Conservation (phyloP, 2,329 filamentous ascomycete species). For the Pestalotiopsis sp. region DNA sequence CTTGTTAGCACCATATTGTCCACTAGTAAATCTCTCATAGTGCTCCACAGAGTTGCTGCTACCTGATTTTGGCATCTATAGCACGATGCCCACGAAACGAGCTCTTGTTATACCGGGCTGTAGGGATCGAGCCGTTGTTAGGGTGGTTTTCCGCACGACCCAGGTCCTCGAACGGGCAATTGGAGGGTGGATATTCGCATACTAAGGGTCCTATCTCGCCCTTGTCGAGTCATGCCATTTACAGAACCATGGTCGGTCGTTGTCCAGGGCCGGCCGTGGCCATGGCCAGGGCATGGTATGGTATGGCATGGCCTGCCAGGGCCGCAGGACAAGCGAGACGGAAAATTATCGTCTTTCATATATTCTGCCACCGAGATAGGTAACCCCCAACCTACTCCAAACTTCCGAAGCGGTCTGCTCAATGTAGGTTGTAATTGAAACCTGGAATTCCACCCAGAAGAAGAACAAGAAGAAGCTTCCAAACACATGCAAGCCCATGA, state of each 20-base stretch:
- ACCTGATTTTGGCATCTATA: not conserved
- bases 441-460: no score
- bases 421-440: no score
- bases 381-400: not conserved
- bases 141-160: not conserved
- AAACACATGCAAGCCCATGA: no score
- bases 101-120: not conserved
- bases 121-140: not conserved
- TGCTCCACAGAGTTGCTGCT: not conserved
- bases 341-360: not conserved
- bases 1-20: not conserved
- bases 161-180: not conserved
- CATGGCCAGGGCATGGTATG: no score
- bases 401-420: no score
- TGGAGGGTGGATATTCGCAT: not conserved
- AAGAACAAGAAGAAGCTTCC: no score
- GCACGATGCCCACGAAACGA: not conserved
- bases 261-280: no score
- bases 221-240: constrained; percentile 6
- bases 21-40: not conserved
- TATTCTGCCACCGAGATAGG: not conserved
- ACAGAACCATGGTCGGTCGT: not conserved
- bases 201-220: not conserved
- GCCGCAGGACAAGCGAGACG: not conserved
- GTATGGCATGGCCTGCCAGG: not conserved